These are phyloP conservation scores for Boletus huronensis DNA, from an alignment of 768 basidiomycete genomes.

Conservation along the genomic window DNA sequence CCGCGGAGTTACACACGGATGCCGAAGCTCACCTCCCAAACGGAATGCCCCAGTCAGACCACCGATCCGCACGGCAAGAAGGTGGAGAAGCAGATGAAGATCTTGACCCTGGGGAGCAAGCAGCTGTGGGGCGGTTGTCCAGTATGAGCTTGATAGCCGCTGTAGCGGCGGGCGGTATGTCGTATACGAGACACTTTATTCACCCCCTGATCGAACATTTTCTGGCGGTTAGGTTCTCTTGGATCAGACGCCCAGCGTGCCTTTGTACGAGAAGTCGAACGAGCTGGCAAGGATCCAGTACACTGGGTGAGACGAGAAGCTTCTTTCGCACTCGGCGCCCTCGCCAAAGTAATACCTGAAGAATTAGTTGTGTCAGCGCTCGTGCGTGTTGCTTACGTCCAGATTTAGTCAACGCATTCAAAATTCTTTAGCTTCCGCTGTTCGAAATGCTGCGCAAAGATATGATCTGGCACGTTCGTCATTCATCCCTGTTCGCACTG, in stretches of 20 bases:
- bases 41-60: constrained; percentile 17
- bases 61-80: constrained; percentile 14
- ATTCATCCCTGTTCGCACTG: constrained; percentile 82
- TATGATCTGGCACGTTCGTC: constrained; percentile 75
- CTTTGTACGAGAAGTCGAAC: constrained; percentile 73
- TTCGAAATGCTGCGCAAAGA: constrained; percentile 72
- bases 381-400: constrained; percentile 39
- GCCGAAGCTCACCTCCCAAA: constrained; percentile 8
- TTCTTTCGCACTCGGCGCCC: constrained; percentile 80
- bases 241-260: constrained; percentile 53
- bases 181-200: constrained; percentile 7
- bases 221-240: constrained; percentile 44
- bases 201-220: constrained; percentile 1
- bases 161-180: constrained; percentile 72
- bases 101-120: constrained; percentile 56
- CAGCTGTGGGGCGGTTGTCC: constrained; percentile 78
- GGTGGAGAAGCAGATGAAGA: constrained; percentile 38
- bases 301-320: constrained; percentile 85
- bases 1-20: constrained; percentile 5
- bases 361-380: constrained; percentile 64
- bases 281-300: constrained; percentile 59
- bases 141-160: constrained; percentile 94
- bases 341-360: constrained; percentile 83
- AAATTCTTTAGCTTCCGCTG: constrained; percentile 61
- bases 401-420: background rate